A percentile compares a stretch with the other conserved stretches of the same genome.
phyloP scores from a whole-genome alignment of 805 yeast genomes.

The Pichia sporocuriosa region DNA sequence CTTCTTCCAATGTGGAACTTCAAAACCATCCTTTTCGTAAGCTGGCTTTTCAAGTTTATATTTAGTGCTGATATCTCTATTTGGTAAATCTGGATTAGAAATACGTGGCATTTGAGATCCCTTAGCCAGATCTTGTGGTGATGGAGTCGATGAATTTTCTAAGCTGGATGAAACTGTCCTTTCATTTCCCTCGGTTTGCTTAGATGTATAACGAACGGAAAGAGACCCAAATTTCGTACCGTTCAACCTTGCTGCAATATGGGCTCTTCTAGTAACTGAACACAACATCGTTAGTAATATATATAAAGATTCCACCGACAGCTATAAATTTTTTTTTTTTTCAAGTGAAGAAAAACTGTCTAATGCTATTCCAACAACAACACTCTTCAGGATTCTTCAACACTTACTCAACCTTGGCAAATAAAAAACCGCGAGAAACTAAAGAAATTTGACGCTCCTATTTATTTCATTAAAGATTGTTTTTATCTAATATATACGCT shows the following conservation, averaged over 20 bases:
- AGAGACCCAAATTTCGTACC: neutral
- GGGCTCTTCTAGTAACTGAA: neutral
- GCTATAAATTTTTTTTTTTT: no score
- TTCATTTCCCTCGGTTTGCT: neutral
- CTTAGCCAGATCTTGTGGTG: slow-evolving; percentile 23
- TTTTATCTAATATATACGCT: no score
- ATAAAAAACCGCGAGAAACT: no score
- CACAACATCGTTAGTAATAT: neutral
- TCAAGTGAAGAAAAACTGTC: no score
- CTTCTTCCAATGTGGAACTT: slow-evolving; percentile 44
- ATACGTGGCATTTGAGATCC: slow-evolving; percentile 31
- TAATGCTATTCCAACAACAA: no score
- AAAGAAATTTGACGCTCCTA: no score
- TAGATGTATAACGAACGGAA: neutral
- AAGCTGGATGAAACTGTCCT: neutral
- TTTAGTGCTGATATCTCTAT: slow-evolving; percentile 31
- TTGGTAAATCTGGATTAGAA: slow-evolving; percentile 29
- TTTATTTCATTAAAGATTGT: no score
- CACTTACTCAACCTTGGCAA: no score
- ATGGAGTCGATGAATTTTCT: slow-evolving; percentile 1
- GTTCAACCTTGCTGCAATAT: neutral
- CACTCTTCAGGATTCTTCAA: no score
- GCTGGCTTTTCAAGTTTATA: slow-evolving; percentile 25
- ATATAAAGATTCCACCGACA: no score
- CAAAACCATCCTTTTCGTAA: slow-evolving; percentile 25